Evolutionary conservation across 2,329 filamentous ascomycete species (phyloP).

Genomic region (Pseudogymnoascus destructans): DNA sequence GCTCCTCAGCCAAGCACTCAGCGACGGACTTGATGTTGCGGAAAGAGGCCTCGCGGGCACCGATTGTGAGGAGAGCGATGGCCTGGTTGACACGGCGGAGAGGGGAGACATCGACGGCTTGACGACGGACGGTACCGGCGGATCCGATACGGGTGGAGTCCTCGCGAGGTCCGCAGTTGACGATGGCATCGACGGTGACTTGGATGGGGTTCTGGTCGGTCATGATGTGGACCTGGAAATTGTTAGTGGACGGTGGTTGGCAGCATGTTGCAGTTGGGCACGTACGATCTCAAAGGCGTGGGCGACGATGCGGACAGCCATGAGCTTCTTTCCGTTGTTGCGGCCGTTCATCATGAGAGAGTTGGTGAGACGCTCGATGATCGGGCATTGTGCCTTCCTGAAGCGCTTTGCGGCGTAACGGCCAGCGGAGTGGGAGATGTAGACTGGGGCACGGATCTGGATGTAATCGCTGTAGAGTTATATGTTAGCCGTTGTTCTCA

Average conservation of each 20-base stretch:
- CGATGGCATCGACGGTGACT: conserved; percentile 97
- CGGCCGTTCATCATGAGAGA: conserved; percentile 99
- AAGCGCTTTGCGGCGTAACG: conserved; percentile 99
- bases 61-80: conserved; percentile 96
- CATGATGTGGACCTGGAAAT: conserved; percentile 90
- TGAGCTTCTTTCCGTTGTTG: conserved; percentile 99
- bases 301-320: conserved; percentile 98
- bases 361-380: conserved; percentile 99
- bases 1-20: conserved; percentile 98
- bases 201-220: conserved; percentile 99
- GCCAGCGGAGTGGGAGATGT: conserved; percentile 96
- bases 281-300: conserved; percentile 99
- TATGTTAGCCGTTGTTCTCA: conserved; percentile 22
- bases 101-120: conserved; percentile 99
- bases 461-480: conserved; percentile 77
- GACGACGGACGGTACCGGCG: conserved; percentile 98
- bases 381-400: conserved; percentile 99
- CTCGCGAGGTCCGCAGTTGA: conserved; percentile 99
- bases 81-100: conserved; percentile 99
- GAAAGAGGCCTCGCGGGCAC: conserved; percentile 97
- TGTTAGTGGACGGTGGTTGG: conserved; percentile 16
- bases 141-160: conserved; percentile 99
- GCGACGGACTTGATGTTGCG: conserved; percentile 99
- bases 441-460: conserved; percentile 97
- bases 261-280: conserved; percentile 25